These are phyloP conservation scores for Corymbia calophylla DNA, from an alignment of 441 rosid genomes.

Conservation along the genomic window DNA sequence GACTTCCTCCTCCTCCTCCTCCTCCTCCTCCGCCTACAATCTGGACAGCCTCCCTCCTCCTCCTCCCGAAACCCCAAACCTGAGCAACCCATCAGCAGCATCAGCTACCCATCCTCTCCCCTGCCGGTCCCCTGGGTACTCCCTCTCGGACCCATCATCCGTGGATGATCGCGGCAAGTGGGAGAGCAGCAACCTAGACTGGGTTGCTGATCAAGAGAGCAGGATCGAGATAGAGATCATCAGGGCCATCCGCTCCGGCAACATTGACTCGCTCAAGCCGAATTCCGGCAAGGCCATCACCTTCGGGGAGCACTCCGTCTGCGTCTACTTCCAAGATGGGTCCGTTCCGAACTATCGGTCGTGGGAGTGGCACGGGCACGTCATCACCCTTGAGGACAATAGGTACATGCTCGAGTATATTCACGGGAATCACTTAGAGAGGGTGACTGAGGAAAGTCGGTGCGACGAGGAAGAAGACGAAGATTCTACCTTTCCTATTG, in stretches of 20 bases:
- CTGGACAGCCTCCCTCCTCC: constrained; percentile 22
- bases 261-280: constrained; percentile 56
- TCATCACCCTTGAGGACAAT: constrained; percentile 73
- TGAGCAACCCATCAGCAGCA: not conserved
- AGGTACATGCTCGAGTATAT: constrained; percentile 84
- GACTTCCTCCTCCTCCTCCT: constrained; percentile 11
- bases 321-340: constrained; percentile 68
- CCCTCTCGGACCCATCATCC: not conserved
- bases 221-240: constrained; percentile 72
- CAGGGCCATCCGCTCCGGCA: constrained; percentile 51
- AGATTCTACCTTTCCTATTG: not conserved
- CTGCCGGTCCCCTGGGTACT: not conserved
- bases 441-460: constrained; percentile 28
- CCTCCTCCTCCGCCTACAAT: constrained; percentile 12
- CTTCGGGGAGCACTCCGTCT: constrained; percentile 68
- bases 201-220: constrained; percentile 60
- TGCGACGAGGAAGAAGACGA: constrained; percentile 23
- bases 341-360: constrained; percentile 66
- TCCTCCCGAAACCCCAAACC: not conserved
- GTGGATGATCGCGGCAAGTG: not conserved
- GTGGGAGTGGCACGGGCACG: constrained; percentile 99
- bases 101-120: constrained; percentile 24
- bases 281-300: constrained; percentile 78
- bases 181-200: constrained; percentile 9
- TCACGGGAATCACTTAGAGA: constrained; percentile 88